Conservation (phyloP, 345 rosid genomes). For the Excoecaria agallocha region DNA sequence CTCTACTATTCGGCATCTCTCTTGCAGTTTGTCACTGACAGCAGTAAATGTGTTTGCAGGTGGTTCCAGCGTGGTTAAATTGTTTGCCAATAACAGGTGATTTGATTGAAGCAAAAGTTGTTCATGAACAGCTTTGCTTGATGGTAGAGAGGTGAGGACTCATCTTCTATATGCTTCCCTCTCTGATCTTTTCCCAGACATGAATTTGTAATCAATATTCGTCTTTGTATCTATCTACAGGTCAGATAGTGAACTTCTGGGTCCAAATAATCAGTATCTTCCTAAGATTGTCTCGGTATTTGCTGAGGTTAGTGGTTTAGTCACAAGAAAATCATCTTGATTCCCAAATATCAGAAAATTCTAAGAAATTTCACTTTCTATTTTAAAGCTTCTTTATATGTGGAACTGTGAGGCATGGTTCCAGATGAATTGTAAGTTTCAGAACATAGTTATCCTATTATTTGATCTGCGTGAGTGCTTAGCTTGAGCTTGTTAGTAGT, state of each 20-base stretch:
- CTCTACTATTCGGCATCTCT: neutral
- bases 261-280: conserved; percentile 81
- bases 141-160: conserved; percentile 86
- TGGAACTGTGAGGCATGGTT: neutral
- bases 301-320: conserved; percentile 73
- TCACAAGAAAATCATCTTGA: no score
- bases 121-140: conserved; percentile 90
- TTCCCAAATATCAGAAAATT: neutral
- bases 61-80: conserved; percentile 96
- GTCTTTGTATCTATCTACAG: conserved; percentile 37
- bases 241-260: conserved; percentile 82
- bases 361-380: neutral
- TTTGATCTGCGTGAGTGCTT: no score
- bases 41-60: conserved; percentile 37
- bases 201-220: conserved; percentile 4
- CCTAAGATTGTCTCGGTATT: conserved; percentile 85
- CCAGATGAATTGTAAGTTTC: no score
- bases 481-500: no score
- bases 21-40: neutral
- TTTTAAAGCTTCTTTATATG: neutral
- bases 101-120: conserved; percentile 93
- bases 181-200: neutral
- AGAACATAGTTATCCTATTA: neutral
- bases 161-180: neutral
- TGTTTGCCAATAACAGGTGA: conserved; percentile 94